phyloP scores from a whole-genome alignment of 208 protist genomes.

The Trypanosoma melophagium region DNA sequence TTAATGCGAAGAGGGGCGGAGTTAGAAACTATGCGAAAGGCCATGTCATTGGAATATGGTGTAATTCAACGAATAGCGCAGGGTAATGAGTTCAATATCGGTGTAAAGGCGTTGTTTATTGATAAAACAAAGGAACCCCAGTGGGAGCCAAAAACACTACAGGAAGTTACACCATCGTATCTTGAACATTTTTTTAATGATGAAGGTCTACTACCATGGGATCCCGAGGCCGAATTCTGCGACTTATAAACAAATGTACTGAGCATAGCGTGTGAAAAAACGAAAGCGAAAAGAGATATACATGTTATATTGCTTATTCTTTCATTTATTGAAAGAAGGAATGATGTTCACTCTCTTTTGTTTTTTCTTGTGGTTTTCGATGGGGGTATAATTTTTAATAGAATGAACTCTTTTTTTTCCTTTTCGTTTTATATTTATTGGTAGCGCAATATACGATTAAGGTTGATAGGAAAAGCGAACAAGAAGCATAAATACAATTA shows the following conservation, averaged over 20 bases:
- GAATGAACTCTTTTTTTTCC: background rate
- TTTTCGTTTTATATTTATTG: background rate
- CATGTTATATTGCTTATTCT: background rate
- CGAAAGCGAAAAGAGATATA: constrained; percentile 11
- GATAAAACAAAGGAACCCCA: constrained; percentile 76
- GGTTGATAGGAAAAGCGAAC: background rate
- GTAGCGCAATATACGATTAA: too few species aligned
- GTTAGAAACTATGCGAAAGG: constrained; percentile 28
- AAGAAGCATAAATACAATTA: background rate
- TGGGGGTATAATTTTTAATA: too few species aligned
- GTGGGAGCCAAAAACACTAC: constrained; percentile 60
- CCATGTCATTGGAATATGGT: constrained; percentile 39
- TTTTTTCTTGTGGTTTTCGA: constrained; percentile 2
- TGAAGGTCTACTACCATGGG: constrained; percentile 18
- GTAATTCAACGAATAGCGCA: constrained; percentile 32
- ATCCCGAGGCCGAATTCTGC: constrained; percentile 1
- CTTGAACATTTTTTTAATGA: constrained; percentile 24
- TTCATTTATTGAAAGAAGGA: background rate
- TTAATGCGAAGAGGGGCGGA: constrained; percentile 35
- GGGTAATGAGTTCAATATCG: constrained; percentile 64
- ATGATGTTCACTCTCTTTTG: background rate
- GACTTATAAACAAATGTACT: background rate
- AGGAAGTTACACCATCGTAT: constrained; percentile 40
- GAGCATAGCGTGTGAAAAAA: constrained; percentile 4
- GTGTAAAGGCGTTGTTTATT: constrained; percentile 73